A percentile compares a stretch with the other conserved stretches of the same genome.
phyloP scores from a whole-genome alignment of 2,329 filamentous ascomycete genomes.

The Zalaria obscura region DNA sequence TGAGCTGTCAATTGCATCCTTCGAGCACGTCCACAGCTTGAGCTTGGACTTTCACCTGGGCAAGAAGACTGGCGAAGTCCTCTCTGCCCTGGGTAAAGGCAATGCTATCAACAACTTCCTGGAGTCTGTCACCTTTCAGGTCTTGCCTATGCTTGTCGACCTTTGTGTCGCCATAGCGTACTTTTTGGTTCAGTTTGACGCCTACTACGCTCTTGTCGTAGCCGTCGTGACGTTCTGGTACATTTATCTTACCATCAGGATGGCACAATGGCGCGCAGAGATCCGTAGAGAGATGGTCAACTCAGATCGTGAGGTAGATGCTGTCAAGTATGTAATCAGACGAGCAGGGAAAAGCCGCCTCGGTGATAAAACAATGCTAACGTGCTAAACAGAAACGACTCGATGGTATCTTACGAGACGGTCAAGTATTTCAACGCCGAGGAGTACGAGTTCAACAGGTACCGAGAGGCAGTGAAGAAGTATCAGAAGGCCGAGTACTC shows the following conservation, averaged over 20 bases:
- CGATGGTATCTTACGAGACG: conserved; percentile 92
- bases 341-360: neutral
- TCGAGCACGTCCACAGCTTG: conserved; percentile 91
- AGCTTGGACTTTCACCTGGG: conserved; percentile 94
- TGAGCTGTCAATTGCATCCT: conserved; percentile 83
- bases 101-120: conserved; percentile 93
- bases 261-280: conserved; percentile 86
- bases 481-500: conserved; percentile 45
- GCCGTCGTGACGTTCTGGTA: conserved; percentile 90
- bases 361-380: conserved; percentile 11
- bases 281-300: conserved; percentile 91
- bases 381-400: conserved; percentile 54
- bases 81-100: conserved; percentile 91
- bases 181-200: conserved; percentile 66
- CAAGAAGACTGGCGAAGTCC: conserved; percentile 90
- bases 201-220: conserved; percentile 81
- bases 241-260: conserved; percentile 87
- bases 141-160: conserved; percentile 89
- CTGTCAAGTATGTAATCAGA: conserved; percentile 56
- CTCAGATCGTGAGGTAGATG: conserved; percentile 85
- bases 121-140: conserved; percentile 90
- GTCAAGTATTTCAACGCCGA: conserved; percentile 53
- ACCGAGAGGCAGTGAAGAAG: conserved; percentile 39
- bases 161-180: conserved; percentile 72
- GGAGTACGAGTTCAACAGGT: conserved; percentile 42